Evolutionary conservation across 495 filamentous ascomycete species (phyloP), one percentile per base, ranked within the genome.

Genomic region (Annulohypoxylon moriforme): DNA sequence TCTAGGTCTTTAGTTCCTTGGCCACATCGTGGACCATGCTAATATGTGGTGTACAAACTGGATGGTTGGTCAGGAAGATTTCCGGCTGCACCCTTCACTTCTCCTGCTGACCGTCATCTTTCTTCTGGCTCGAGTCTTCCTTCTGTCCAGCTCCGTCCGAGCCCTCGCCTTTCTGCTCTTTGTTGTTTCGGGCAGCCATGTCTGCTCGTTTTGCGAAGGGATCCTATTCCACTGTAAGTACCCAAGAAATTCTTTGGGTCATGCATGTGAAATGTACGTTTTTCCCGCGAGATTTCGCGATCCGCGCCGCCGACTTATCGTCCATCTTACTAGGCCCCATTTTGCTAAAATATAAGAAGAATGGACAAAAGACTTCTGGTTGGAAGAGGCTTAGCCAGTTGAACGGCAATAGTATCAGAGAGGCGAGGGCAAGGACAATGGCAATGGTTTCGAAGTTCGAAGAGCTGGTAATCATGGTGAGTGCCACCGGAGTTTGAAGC

Each of bases 291-390:
- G 81, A 73, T 52, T 70, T 79, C 4, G 76, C 67, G 59, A 86
- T 86, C 60, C 85, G 75, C 57, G 78, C 80, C 4, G 81, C 81
- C 6, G 84, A 79, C 14, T 81, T 77, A 10, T 81, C 79, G 60
- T 83, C 81, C 80, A 85, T 84, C 50, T 78, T 80, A 40, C 76
- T 75, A 46, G 78, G 78, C 29, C 78, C 78, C 82, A 82, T 84
- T 10, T 44, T 76, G 49, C 16, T 65, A 16, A 22, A 61, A 36
- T 11, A 5, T 25, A 38, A n/a, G 3, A 33, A 3, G 42, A 56
- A 24, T 6, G 24, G 31, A 11, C n/a, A 9, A 4, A n/a, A 18
- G 16, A 14, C 16, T 18, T 42, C 3, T 44, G 14, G 10, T 24
- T 42, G n/a, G 13, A 49, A 50, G 14, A 10, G 27, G 9, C 8